phyloP scores from a whole-genome alignment of 345 rosid genomes.

The Salix purpurea region DNA sequence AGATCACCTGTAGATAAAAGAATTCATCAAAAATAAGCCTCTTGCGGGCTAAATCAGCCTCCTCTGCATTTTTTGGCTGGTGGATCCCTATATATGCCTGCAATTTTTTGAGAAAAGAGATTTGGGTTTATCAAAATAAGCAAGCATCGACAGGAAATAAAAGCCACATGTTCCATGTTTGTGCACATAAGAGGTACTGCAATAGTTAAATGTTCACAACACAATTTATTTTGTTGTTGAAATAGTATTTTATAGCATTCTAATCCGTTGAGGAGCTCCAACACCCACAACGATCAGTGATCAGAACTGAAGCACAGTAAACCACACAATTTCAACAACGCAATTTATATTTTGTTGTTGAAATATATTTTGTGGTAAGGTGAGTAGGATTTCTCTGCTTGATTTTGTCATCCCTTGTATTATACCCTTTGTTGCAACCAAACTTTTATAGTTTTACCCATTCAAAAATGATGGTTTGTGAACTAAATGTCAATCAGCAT shows the following conservation, averaged over 20 bases:
- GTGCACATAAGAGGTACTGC: neutral
- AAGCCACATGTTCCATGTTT: neutral
- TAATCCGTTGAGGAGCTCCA: neutral
- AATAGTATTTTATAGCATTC: neutral
- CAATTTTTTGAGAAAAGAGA: conserved; percentile 26
- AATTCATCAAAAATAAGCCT: conserved; percentile 89
- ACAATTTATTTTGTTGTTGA: neutral
- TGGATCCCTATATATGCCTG: conserved; percentile 86
- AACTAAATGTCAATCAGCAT: too few relatives aligned
- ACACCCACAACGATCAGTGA: neutral
- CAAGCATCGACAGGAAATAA: neutral
- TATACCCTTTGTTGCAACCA: too few relatives aligned
- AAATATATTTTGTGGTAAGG: conserved; percentile 53
- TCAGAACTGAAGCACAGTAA: too few relatives aligned
- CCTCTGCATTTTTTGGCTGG: conserved; percentile 68
- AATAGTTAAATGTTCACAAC: neutral
- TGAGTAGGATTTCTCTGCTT: conserved; percentile 25
- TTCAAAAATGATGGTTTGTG: too few relatives aligned
- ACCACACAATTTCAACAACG: neutral
- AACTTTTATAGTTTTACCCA: too few relatives aligned
- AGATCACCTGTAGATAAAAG: conserved; percentile 83
- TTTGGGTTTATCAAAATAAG: neutral
- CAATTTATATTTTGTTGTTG: too few relatives aligned
- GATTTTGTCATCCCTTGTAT: neutral
- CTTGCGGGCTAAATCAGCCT: conserved; percentile 93